These are phyloP conservation scores for Penicillium rolfsii DNA, from an alignment of 2,329 filamentous ascomycete species.

Conservation along the genomic window DNA sequence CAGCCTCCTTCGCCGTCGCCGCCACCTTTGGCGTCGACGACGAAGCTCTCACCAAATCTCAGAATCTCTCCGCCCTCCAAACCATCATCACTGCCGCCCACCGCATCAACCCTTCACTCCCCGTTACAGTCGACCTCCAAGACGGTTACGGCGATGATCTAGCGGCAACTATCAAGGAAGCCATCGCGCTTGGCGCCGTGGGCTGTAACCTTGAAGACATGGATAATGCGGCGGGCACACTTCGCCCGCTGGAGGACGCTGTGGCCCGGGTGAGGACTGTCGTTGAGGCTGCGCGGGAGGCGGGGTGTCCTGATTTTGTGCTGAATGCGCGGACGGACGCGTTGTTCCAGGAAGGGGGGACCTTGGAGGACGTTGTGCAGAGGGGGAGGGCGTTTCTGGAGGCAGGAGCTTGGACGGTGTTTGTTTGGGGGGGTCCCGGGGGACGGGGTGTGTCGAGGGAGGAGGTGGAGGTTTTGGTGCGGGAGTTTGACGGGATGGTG, in stretches of 20 bases:
- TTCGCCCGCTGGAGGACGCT: slow-evolving; percentile 52
- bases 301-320: slow-evolving; percentile 59
- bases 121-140: slow-evolving; percentile 61
- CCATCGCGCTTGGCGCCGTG: slow-evolving; percentile 57
- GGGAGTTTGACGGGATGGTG: slow-evolving; percentile 54
- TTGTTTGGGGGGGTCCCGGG: slow-evolving; percentile 61
- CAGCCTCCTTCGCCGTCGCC: slow-evolving; percentile 57
- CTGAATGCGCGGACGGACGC: slow-evolving; percentile 62
- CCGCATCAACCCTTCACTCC: slow-evolving; percentile 34
- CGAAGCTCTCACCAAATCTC: slow-evolving; percentile 54
- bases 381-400: slow-evolving; percentile 61
- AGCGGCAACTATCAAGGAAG: slow-evolving; percentile 43
- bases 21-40: slow-evolving; percentile 51
- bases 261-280: slow-evolving; percentile 49
- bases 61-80: slow-evolving; percentile 55
- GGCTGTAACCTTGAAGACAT: slow-evolving; percentile 65
- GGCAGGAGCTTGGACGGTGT: slow-evolving; percentile 62
- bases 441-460: slow-evolving; percentile 49
- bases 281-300: slow-evolving; percentile 41
- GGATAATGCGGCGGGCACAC: slow-evolving; percentile 41
- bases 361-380: slow-evolving; percentile 54
- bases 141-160: slow-evolving; percentile 60
- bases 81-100: slow-evolving; percentile 53
- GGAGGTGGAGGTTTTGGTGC: slow-evolving; percentile 54
- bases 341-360: slow-evolving; percentile 46